Evolutionary conservation across 257 asterid genomes (phyloP).

Genomic region (Nicotiana benthamiana): DNA sequence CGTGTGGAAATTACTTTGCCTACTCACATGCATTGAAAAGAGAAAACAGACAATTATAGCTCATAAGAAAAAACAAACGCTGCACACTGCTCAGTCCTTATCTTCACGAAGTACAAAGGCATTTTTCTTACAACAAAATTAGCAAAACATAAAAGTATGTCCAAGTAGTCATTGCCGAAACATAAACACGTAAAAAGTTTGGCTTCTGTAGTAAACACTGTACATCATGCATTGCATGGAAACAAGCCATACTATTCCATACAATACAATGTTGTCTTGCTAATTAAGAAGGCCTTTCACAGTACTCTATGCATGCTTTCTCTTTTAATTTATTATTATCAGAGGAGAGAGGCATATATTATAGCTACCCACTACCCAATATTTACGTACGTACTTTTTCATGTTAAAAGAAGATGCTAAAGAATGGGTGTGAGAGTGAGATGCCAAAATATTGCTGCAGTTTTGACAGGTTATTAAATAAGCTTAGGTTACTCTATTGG

Average conservation of each 20-base stretch:
- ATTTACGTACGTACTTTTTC: background rate
- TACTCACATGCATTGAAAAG: slow-evolving; percentile 14
- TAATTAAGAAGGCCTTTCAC: background rate
- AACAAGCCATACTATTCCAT: slow-evolving; percentile 9
- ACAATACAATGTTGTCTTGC: background rate
- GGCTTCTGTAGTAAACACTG: background rate
- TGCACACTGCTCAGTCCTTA: slow-evolving; percentile 8
- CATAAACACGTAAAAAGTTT: background rate
- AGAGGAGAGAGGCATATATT: background rate
- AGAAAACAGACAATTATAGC: slow-evolving; percentile 20
- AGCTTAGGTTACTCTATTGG: slow-evolving; percentile 1
- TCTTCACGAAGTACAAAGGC: background rate
- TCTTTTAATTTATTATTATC: background rate
- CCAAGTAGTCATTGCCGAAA: slow-evolving; percentile 2
- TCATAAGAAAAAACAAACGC: slow-evolving; percentile 20
- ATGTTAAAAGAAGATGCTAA: background rate
- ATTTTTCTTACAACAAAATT: background rate
- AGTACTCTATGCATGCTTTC: background rate
- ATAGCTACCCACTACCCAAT: background rate
- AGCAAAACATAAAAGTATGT: slow-evolving; percentile 20
- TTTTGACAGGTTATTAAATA: background rate
- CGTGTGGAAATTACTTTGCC: background rate
- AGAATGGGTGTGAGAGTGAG: background rate
- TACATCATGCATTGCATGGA: slow-evolving; percentile 13
- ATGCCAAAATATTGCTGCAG: slow-evolving; percentile 10